Conservation (phyloP, 2,329 filamentous ascomycete genomes). For the Knoxdaviesia proteae region DNA sequence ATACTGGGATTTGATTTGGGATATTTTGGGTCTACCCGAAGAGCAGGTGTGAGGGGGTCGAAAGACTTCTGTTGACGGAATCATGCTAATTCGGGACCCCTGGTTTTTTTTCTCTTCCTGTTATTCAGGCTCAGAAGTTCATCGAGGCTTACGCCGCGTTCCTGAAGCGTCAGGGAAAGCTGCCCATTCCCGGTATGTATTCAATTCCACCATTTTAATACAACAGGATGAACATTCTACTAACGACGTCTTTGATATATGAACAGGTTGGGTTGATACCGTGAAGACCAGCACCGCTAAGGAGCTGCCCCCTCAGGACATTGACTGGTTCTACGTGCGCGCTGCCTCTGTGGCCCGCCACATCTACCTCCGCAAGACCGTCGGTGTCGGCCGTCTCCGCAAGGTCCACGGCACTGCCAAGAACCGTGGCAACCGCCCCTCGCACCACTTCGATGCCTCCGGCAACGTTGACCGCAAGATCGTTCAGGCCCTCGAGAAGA, state of each 20-base stretch:
- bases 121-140: slow-evolving; percentile 62
- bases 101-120: slow-evolving; percentile 12
- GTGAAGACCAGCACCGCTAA: slow-evolving; percentile 96
- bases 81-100: slow-evolving; percentile 39
- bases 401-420: slow-evolving; percentile 92
- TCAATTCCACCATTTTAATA: not conserved
- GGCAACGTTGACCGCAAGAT: slow-evolving; percentile 95
- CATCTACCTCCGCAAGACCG: slow-evolving; percentile 98
- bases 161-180: slow-evolving; percentile 87
- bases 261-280: slow-evolving; percentile 87
- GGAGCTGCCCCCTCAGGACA: slow-evolving; percentile 93
- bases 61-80: slow-evolving; percentile 56
- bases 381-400: slow-evolving; percentile 92
- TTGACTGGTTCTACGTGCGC: slow-evolving; percentile 89
- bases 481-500: slow-evolving; percentile 96
- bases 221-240: slow-evolving; percentile 6
- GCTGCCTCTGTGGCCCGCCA: slow-evolving; percentile 90
- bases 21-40: slow-evolving; percentile 5
- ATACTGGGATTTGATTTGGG: no score
- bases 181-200: slow-evolving; percentile 64
- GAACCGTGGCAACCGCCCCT: slow-evolving; percentile 86
- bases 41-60: slow-evolving; percentile 57
- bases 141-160: slow-evolving; percentile 71
- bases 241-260: not conserved
- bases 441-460: slow-evolving; percentile 86